phyloP scores from a whole-genome alignment of 2,329 filamentous ascomycete species.

The Exophiala sp. region DNA sequence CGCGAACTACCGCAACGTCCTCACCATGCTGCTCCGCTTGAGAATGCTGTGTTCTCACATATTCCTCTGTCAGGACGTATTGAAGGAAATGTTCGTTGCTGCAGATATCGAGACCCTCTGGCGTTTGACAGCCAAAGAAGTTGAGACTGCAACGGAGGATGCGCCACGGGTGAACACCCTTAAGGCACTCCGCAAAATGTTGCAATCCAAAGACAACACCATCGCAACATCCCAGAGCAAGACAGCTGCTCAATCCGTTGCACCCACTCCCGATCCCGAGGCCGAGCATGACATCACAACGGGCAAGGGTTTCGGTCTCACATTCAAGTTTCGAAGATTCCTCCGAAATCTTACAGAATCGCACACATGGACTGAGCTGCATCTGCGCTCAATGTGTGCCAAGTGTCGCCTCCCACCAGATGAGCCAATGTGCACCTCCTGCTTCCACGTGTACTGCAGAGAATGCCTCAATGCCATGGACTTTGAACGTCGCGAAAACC shows the following conservation, averaged over 20 bases:
- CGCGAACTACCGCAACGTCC: conserved; percentile 38
- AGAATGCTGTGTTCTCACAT: conserved; percentile 52
- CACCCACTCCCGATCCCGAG: not conserved
- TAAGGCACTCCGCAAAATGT: conserved; percentile 24
- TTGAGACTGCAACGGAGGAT: conserved; percentile 13
- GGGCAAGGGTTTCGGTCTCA: conserved; percentile 5
- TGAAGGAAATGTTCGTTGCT: conserved; percentile 44
- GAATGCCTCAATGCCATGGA: conserved; percentile 43
- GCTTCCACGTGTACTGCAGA: conserved; percentile 55
- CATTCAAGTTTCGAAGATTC: conserved; percentile 23
- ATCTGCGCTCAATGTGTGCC: conserved; percentile 24
- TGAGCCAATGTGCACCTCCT: conserved; percentile 47
- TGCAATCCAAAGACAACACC: conserved; percentile 7
- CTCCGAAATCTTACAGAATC: conserved; percentile 13
- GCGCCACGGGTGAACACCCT: conserved; percentile 33
- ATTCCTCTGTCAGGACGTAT: conserved; percentile 45
- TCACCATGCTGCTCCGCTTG: conserved; percentile 49
- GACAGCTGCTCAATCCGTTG: not conserved
- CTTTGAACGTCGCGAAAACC: conserved; percentile 15
- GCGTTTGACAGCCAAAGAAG: conserved; percentile 31
- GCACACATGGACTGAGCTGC: conserved; percentile 22
- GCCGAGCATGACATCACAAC: not conserved
- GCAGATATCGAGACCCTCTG: conserved; percentile 46
- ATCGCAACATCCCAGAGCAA: conserved; percentile 12
- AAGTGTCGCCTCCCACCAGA: conserved; percentile 41